Evolutionary conservation across 768 basidiomycete species (phyloP), one percentile per base, ranked within the genome.

Genomic region (Sistotremastrum niveocremeum): DNA sequence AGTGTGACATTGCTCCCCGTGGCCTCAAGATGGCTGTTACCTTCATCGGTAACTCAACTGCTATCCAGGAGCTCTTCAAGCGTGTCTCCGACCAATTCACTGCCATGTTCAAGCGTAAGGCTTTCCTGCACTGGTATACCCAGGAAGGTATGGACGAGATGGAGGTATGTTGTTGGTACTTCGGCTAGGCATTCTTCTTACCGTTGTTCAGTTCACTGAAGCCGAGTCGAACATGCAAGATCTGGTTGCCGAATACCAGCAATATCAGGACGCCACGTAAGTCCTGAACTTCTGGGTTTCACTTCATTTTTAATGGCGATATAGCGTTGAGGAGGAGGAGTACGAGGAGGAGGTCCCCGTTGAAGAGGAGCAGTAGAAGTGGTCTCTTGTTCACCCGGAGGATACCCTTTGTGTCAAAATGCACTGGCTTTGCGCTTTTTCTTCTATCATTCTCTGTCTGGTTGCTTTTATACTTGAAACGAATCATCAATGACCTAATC

Each of bases 131-230:
- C 65, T 94, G 93, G 93, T 97, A 97, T 67, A 98, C 93, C 34
- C 89, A 94, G 64, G 95, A 98, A 72, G 95, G 95, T 63, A 98
- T 99, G 94, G 94, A 91, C 62, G 89, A 90, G 74, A 88, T 90
- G 87, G 87, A 91, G 73, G 75, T 75, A 44, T 39, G 70, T 61
- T 37, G 20, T 5, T 44, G 6, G 6, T 34, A 32, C 8, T 41
- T 11, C 10, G 39, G 29, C 29, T 38, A 6, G 20, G 42, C 11
- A 29, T 49, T 45, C 54, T 12, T 55, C 12, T 39, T 10, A 4
- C 4, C 42, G 10, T 41, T 54, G 31, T 51, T 54, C 54, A 80
- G 77, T 90, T 97, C 77, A 93, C 94, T 51, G 94, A 98, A 66
- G 94, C 93, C 47, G 93, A 98, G 69, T 91, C 87, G 52, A 97